These are phyloP conservation scores for Tagetes patula DNA, from an alignment of 129 eudicot species.

Conservation along the genomic window DNA sequence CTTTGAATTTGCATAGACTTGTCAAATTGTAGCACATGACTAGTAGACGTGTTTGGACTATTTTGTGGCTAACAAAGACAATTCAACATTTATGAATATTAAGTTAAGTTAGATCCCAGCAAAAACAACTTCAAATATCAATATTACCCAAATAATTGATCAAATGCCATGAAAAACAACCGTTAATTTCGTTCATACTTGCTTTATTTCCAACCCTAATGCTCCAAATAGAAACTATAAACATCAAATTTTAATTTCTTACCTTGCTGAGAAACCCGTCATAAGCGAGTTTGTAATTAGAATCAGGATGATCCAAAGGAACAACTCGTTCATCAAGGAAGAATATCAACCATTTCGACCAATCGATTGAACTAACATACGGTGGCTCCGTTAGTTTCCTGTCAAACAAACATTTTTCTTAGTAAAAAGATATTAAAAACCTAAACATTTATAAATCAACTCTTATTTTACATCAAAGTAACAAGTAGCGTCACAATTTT, in stretches of 20 bases:
- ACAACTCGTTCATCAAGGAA: conserved; percentile 79
- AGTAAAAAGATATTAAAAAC: no score
- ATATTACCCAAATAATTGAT: background rate
- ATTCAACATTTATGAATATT: background rate
- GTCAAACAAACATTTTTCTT: background rate
- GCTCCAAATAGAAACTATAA: no score
- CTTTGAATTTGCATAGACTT: background rate
- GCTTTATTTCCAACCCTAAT: background rate
- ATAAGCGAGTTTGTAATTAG: conserved; percentile 66
- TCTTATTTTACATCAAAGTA: no score
- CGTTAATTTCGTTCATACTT: background rate
- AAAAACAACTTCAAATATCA: background rate
- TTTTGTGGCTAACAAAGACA: background rate
- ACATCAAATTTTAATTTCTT: background rate
- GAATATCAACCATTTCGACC: conserved; percentile 74
- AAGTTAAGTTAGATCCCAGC: background rate
- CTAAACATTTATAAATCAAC: no score
- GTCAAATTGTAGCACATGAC: conserved; percentile 7
- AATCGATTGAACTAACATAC: conserved; percentile 42
- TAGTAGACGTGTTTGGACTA: background rate
- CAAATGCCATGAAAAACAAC: background rate
- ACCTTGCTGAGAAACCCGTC: conserved; percentile 81
- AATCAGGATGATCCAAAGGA: conserved; percentile 62
- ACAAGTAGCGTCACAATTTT: no score
- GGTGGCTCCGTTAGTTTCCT: conserved; percentile 61